Evolutionary conservation across 495 filamentous ascomycete genomes (phyloP).

Genomic region (Penicillium canariense): DNA sequence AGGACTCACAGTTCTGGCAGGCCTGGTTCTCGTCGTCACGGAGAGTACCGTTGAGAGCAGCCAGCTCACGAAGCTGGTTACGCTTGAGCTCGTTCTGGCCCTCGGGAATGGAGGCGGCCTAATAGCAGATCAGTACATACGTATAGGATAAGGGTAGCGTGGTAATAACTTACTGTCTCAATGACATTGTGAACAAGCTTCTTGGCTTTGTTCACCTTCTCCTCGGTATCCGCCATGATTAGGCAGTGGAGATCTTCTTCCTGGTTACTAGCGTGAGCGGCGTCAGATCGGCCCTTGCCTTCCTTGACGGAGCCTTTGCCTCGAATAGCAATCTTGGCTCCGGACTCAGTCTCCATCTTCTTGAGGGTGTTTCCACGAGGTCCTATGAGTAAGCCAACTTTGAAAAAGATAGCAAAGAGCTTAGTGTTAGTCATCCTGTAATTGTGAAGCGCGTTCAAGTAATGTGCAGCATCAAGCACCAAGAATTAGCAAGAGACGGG

Average conservation of each 20-base stretch:
- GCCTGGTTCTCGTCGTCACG: conserved; percentile 99
- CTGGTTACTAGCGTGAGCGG: conserved; percentile 98
- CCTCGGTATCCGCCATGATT: conserved; percentile 98
- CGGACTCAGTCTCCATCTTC: conserved; percentile 97
- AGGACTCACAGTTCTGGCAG: conserved; percentile 87
- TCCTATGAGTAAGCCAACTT: conserved; percentile 99
- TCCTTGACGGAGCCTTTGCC: conserved; percentile 99
- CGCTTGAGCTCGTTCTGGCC: conserved; percentile 98
- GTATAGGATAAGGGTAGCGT: not conserved
- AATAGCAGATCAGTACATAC: not conserved
- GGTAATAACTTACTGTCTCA: conserved; percentile 72
- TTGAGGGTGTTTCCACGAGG: conserved; percentile 99
- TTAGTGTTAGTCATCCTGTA: conserved; percentile 79
- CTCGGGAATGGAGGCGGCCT: conserved; percentile 98
- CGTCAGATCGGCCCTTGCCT: conserved; percentile 97
- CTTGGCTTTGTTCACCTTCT: conserved; percentile 98
- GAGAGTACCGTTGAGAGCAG: conserved; percentile 95
- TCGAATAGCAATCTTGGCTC: conserved; percentile 97
- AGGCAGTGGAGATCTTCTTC: conserved; percentile 98
- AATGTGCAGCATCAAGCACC: conserved; percentile 41
- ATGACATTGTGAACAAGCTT: conserved; percentile 96
- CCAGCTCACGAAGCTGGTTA: conserved; percentile 95
- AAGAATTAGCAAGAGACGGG: conserved; percentile 59
- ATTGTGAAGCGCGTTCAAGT: conserved; percentile 29
- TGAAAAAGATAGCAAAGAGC: conserved; percentile 71